phyloP scores from a whole-genome alignment of 2,329 filamentous ascomycete genomes.

The Nigrograna mackinnonii region DNA sequence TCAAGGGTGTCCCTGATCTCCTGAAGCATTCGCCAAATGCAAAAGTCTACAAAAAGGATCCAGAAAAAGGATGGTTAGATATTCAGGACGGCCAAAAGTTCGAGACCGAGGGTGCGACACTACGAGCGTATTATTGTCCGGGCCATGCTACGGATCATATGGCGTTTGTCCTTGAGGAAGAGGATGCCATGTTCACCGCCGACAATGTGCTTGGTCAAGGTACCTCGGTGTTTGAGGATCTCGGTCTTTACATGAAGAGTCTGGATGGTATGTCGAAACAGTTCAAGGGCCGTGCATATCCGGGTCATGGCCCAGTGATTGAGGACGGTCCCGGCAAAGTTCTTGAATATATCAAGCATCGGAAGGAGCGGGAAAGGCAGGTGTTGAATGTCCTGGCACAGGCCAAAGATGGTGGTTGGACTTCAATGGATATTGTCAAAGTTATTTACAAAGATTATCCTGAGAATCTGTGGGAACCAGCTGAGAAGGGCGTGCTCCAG shows the following conservation, averaged over 20 bases:
- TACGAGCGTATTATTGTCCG: slow-evolving; percentile 69
- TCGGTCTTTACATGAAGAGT: slow-evolving; percentile 69
- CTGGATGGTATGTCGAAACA: slow-evolving; percentile 69
- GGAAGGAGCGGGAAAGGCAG: slow-evolving; percentile 70
- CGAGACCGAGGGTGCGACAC: slow-evolving; percentile 62
- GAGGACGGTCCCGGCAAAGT: slow-evolving; percentile 74
- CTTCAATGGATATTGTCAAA: slow-evolving; percentile 81
- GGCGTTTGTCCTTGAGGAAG: slow-evolving; percentile 73
- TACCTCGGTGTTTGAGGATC: slow-evolving; percentile 81
- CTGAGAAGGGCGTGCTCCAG: slow-evolving; percentile 74
- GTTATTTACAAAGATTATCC: slow-evolving; percentile 82
- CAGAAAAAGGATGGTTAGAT: slow-evolving; percentile 51
- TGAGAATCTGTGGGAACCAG: slow-evolving; percentile 73
- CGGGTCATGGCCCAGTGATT: slow-evolving; percentile 83
- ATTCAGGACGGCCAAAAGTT: slow-evolving; percentile 64
- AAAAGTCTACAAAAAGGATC: slow-evolving; percentile 68
- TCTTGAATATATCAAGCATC: slow-evolving; percentile 80
- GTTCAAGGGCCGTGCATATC: slow-evolving; percentile 75
- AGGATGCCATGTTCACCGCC: slow-evolving; percentile 84
- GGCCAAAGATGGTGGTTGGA: slow-evolving; percentile 56
- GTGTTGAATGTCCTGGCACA: slow-evolving; percentile 40
- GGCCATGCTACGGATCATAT: slow-evolving; percentile 86
- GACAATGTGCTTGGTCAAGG: slow-evolving; percentile 89
- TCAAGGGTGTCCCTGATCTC: slow-evolving; percentile 74
- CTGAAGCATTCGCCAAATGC: slow-evolving; percentile 65